Percentiles rank a stretch among this genome's conserved stretches.
These are phyloP conservation scores for Arthrocladium fulminans DNA, from an alignment of 2,329 filamentous ascomycete species.

Conservation along the genomic window DNA sequence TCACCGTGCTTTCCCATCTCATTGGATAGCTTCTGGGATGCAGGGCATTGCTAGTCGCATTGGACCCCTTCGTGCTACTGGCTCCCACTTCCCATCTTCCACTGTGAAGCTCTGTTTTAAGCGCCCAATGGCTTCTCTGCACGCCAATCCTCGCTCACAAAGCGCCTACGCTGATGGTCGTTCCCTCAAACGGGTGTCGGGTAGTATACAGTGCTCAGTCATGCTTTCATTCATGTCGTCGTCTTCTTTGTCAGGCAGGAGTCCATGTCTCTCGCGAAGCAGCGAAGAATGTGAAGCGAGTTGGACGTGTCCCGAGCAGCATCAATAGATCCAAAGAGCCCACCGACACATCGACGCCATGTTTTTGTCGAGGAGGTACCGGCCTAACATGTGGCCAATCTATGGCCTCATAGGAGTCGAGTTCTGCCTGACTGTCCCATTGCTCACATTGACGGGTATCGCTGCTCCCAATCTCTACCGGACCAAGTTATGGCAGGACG, in stretches of 20 bases:
- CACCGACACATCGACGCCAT: slow-evolving; percentile 17
- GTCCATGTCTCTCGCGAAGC: neutral
- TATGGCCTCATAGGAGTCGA: slow-evolving; percentile 47
- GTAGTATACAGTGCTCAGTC: neutral
- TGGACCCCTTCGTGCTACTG: neutral
- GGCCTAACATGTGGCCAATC: slow-evolving; percentile 39
- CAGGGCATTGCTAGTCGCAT: neutral
- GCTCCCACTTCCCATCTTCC: neutral
- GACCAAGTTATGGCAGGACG: slow-evolving; percentile 54
- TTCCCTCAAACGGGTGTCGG: neutral
- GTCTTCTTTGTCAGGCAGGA: neutral
- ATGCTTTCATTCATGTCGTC: neutral
- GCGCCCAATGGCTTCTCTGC: neutral
- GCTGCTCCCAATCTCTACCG: slow-evolving; percentile 54
- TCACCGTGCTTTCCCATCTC: neutral
- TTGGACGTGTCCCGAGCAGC: neutral
- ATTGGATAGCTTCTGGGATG: neutral
- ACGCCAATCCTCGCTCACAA: slow-evolving; percentile 1
- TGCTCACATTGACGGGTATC: slow-evolving; percentile 53
- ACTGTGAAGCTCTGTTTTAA: neutral
- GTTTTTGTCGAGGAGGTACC: slow-evolving; percentile 48
- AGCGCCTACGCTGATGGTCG: neutral
- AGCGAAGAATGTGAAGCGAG: neutral
- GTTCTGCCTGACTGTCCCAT: slow-evolving; percentile 48
- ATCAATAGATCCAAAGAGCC: neutral